Percentiles rank a stretch among this genome's conserved stretches.
Conservation (phyloP, 2,329 filamentous ascomycete genomes). For the Magnaporthiopsis rhizophila region DNA sequence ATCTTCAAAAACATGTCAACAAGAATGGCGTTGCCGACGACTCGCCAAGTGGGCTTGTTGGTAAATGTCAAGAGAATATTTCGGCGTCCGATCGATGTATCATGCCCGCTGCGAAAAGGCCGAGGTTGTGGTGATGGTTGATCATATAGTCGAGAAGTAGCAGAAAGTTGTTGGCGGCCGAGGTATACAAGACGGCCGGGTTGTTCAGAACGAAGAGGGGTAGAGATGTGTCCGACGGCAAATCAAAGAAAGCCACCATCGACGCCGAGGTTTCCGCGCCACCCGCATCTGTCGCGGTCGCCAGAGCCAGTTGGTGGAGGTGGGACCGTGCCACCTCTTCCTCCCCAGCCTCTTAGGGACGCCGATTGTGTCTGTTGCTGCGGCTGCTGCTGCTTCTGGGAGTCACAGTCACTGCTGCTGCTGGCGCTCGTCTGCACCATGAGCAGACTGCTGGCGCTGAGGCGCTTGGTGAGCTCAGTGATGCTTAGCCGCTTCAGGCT, state of each 20-base stretch:
- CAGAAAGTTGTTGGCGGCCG: not conserved
- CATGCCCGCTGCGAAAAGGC: not conserved
- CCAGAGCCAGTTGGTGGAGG: conserved; percentile 21
- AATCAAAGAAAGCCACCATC: conserved; percentile 48
- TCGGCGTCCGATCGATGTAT: not conserved
- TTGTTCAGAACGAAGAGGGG: not conserved
- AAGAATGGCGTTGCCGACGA: not conserved
- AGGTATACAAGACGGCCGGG: not conserved
- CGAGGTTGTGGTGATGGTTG: not conserved
- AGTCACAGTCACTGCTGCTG: conserved; percentile 40
- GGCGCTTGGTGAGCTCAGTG: conserved; percentile 48
- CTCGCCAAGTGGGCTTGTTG: not conserved
- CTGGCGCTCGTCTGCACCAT: conserved; percentile 50
- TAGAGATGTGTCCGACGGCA: too few relatives aligned
- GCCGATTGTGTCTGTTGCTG: conserved; percentile 26
- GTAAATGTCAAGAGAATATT: not conserved
- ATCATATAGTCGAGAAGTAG: not conserved
- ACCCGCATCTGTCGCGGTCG: conserved; percentile 41
- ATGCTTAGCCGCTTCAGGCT: conserved; percentile 53
- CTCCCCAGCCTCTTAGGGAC: conserved; percentile 21
- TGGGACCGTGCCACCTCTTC: conserved; percentile 22
- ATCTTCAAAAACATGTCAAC: not conserved
- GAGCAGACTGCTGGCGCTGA: conserved; percentile 53
- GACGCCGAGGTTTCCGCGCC: conserved; percentile 44
- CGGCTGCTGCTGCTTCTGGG: conserved; percentile 30